Conservation (phyloP, 805 yeast species). For the Ogataea haglerorum region DNA sequence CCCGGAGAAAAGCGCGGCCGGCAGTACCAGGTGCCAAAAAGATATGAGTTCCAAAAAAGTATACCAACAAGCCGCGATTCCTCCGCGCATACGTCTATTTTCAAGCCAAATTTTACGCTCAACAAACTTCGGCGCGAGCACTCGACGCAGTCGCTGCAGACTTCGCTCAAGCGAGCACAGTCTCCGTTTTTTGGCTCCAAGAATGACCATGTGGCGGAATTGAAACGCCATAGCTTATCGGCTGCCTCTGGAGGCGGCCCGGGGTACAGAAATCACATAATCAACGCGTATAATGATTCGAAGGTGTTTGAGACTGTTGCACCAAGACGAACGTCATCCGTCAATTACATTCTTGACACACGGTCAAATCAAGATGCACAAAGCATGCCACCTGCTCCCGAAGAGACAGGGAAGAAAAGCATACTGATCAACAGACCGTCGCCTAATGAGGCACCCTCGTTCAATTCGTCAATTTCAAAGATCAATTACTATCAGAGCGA, state of each 20-base stretch:
- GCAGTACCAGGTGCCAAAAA: constrained; percentile 26
- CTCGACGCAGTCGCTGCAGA: constrained; percentile 11
- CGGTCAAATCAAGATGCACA: not conserved
- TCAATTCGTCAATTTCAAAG: constrained; percentile 23
- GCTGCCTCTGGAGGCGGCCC: constrained; percentile 11
- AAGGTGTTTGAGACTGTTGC: constrained; percentile 28
- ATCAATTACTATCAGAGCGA: constrained; percentile 24
- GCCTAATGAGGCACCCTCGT: constrained; percentile 8
- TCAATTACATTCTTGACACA: constrained; percentile 11
- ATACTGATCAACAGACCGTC: constrained; percentile 19
- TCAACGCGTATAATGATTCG: constrained; percentile 29
- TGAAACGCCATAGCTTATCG: constrained; percentile 25
- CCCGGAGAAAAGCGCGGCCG: constrained; percentile 27
- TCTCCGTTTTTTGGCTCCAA: constrained; percentile 14
- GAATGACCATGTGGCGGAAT: constrained; percentile 6
- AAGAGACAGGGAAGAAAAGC: constrained; percentile 11
- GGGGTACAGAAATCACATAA: constrained; percentile 13
- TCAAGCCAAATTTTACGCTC: constrained; percentile 17
- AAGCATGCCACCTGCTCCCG: not conserved
- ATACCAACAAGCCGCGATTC: constrained; percentile 20
- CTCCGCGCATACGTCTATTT: constrained; percentile 12
- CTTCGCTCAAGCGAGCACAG: constrained; percentile 8
- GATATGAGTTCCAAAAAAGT: constrained; percentile 29
- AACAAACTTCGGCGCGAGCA: constrained; percentile 16
- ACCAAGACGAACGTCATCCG: constrained; percentile 17